Conservation (phyloP, 139 green algal genomes). For the Monoraphidium neglectum region DNA sequence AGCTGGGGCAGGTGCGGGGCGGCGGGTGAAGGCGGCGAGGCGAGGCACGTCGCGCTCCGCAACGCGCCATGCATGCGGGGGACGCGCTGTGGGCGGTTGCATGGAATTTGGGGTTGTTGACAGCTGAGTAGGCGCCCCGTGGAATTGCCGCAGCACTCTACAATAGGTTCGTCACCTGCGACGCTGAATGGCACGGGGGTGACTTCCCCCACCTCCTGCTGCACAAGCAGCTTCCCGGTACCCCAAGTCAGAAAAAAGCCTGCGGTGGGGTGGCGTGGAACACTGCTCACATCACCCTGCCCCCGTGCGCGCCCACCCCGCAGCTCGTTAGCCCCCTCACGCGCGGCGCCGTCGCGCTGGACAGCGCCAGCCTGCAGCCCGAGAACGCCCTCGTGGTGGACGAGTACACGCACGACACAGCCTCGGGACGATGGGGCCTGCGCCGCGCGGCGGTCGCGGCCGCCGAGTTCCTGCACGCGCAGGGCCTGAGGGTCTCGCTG, state of each 20-base stretch:
- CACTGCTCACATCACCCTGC: too few relatives aligned
- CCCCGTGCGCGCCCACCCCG: background rate
- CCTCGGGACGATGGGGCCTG: conserved; percentile 39
- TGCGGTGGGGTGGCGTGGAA: too few relatives aligned
- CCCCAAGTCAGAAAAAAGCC: too few relatives aligned
- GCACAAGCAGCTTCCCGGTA: too few relatives aligned
- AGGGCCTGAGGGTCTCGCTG: conserved; percentile 29
- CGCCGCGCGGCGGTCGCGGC: conserved; percentile 44
- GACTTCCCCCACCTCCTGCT: too few relatives aligned
- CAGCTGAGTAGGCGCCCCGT: background rate
- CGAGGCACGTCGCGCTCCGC: background rate
- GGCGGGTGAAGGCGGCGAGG: background rate
- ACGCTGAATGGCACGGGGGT: too few relatives aligned
- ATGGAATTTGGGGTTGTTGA: background rate
- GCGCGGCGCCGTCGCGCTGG: conserved; percentile 51
- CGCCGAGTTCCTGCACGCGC: conserved; percentile 18
- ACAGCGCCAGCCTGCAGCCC: conserved; percentile 29
- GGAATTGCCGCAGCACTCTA: background rate
- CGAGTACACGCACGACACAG: conserved; percentile 48
- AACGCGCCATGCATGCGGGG: background rate
- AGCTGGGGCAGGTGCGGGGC: conserved; percentile 30
- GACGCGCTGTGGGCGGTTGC: background rate
- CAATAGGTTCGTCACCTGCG: too few relatives aligned
- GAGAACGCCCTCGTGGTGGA: conserved; percentile 71
- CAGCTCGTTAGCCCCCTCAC: conserved; percentile 51